Evolutionary conservation across 2,329 filamentous ascomycete species (phyloP), one percentile per base, ranked within the genome.

Genomic region (Penicillium sp.): DNA sequence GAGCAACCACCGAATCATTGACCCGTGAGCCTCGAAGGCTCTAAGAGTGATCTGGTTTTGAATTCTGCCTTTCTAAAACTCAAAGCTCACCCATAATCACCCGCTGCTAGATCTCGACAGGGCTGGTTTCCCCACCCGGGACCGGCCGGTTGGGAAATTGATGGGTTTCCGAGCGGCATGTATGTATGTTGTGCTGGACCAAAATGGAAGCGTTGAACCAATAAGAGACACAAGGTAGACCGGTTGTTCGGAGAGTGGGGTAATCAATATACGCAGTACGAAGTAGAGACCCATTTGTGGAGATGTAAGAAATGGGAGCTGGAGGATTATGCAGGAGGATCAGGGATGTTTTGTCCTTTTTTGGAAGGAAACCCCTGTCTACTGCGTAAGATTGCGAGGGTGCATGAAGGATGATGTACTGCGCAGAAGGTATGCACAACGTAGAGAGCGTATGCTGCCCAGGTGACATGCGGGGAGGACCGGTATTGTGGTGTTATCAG

Each of bases 181-280:
- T 25, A 29, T 22, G 19, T 22, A 22, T 22, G 19, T 22, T 22
- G 19, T 22, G 19, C 31, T 36, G 19, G 38, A 22, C 33, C 38
- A 38, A 9, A 13, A 14, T 16, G 29, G 18, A 25, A 16, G 13
- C 11, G 16, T 38, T 39, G 34, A 33, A 16, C 36, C 41, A 46
- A 45, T 29, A 28, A 13, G 33, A 41, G 39, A 31, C 39, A 47
- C 18, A 18, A 38, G 25, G 13, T 28, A 28, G 35, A 38, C 49
- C 41, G 41, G 28, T 43, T 34, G 31, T 13, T 37, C 46, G 46
- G 55, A 41, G 54, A 51, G 53, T 57, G 55, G 55, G 40, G 41
- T 16, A 16, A 5, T 37, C 16, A 13, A 13, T 35, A 22, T 45
- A 14, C n/a, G n/a, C n/a, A n/a, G n/a, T n/a, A n/a, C n/a, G n/a